Evolutionary conservation across 140 eudicot species (phyloP).

Genomic region (Flaveria floridana): DNA sequence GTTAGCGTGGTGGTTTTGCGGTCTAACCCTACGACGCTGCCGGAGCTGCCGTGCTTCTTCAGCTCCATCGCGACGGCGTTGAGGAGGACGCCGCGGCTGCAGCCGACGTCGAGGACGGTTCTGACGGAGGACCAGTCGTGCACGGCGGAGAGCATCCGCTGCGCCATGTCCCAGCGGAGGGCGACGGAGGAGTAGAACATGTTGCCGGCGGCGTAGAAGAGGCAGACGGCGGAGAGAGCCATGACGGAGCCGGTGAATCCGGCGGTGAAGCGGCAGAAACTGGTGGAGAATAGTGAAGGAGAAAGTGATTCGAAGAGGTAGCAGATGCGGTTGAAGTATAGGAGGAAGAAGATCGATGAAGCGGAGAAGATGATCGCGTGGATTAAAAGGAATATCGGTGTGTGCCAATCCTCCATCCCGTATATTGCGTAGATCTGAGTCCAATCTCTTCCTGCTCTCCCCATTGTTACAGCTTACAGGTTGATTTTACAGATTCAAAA

Average conservation of each 20-base stretch:
- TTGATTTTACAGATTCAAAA: not conserved
- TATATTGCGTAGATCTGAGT: slow-evolving; percentile 92
- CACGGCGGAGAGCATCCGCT: slow-evolving; percentile 63
- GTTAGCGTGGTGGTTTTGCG: slow-evolving; percentile 51
- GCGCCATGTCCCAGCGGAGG: slow-evolving; percentile 86
- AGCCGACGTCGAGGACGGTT: slow-evolving; percentile 85
- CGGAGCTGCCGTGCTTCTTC: slow-evolving; percentile 82
- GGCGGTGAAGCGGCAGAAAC: slow-evolving; percentile 67
- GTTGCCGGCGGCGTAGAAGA: slow-evolving; percentile 73
- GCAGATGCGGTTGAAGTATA: slow-evolving; percentile 65
- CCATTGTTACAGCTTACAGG: slow-evolving; percentile 34
- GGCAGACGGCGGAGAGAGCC: slow-evolving; percentile 75
- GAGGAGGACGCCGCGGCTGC: slow-evolving; percentile 85
- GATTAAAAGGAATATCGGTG: slow-evolving; percentile 64
- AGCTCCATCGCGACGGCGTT: slow-evolving; percentile 89
- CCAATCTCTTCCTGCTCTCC: slow-evolving; percentile 84
- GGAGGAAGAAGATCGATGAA: slow-evolving; percentile 53
- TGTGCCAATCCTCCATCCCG: slow-evolving; percentile 89
- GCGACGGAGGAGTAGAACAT: slow-evolving; percentile 81
- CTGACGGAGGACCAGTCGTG: slow-evolving; percentile 76
- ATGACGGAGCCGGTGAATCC: slow-evolving; percentile 92
- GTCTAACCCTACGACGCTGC: slow-evolving; percentile 78
- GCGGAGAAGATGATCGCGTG: slow-evolving; percentile 61
- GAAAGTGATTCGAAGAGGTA: slow-evolving; percentile 40
- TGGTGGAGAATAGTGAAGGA: slow-evolving; percentile 42